Evolutionary conservation across 169 alveolate genomes (phyloP).

Genomic region (Babesia caballi): DNA sequence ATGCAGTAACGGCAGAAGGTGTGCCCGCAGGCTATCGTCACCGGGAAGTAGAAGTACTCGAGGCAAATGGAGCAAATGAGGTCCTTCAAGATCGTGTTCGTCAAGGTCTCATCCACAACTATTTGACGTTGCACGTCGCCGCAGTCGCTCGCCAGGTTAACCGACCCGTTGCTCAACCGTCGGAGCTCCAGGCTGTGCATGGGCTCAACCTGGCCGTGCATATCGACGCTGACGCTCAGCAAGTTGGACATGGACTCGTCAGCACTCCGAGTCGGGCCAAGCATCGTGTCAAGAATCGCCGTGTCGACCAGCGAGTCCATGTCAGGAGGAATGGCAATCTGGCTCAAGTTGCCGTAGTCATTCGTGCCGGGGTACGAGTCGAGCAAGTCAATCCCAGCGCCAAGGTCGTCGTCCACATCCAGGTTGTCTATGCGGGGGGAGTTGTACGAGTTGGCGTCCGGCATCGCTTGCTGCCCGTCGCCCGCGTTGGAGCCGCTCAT

Average conservation of each 20-base stretch:
- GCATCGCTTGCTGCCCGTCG: not conserved
- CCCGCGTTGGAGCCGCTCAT: not conserved
- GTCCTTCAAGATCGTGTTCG: conserved; percentile 68
- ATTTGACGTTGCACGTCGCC: conserved; percentile 48
- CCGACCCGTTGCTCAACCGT: conserved; percentile 30
- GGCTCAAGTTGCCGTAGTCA: conserved; percentile 29
- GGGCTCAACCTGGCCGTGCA: not conserved
- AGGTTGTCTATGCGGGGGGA: not conserved
- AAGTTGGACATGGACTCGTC: conserved; percentile 16
- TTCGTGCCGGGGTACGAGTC: conserved; percentile 5
- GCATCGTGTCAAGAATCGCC: conserved; percentile 31
- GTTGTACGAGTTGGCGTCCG: not conserved
- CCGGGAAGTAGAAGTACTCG: conserved; percentile 84
- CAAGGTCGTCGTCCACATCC: not conserved
- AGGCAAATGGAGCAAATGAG: conserved; percentile 86
- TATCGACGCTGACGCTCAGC: not conserved
- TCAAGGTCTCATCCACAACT: conserved; percentile 43
- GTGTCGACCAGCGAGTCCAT: conserved; percentile 17
- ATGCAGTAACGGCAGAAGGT: conserved; percentile 88
- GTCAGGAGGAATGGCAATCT: not conserved
- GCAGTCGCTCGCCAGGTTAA: conserved; percentile 47
- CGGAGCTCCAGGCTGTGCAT: conserved; percentile 4
- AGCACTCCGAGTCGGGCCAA: conserved; percentile 13
- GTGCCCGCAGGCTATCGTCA: conserved; percentile 87
- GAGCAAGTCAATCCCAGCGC: not conserved